Percentiles rank a stretch among this genome's conserved stretches.
Conservation (phyloP, 2,329 filamentous ascomycete species). For the Aspergillus sp. region DNA sequence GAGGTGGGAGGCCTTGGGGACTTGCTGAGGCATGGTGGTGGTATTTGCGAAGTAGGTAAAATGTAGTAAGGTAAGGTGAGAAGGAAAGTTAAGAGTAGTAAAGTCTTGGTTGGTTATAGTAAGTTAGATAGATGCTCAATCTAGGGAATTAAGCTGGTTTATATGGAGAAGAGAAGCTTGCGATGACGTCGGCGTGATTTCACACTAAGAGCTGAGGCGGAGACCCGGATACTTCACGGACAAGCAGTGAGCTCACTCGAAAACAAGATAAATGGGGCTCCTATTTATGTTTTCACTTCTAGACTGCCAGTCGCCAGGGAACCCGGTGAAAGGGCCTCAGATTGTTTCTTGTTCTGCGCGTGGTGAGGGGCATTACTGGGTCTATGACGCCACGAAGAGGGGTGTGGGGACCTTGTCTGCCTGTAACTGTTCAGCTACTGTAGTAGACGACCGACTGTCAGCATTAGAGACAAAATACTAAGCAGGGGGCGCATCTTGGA, state of each 20-base stretch:
- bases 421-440: background rate
- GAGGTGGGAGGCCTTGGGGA: conserved; percentile 36
- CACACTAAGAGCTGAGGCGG: background rate
- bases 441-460: background rate
- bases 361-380: background rate
- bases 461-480: background rate
- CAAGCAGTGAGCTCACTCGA: background rate
- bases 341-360: background rate
- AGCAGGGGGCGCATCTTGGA: background rate
- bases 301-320: background rate
- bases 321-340: background rate
- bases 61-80: background rate
- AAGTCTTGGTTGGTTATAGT: background rate
- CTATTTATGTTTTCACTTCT: background rate
- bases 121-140: background rate
- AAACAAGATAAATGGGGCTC: background rate
- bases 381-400: conserved; percentile 18
- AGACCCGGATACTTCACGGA: background rate
- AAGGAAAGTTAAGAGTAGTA: no score
- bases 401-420: background rate
- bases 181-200: conserved; percentile 4
- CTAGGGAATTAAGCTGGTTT: background rate
- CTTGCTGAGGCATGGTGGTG: conserved; percentile 38
- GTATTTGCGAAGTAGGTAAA: background rate
- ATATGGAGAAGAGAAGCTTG: background rate